Percentiles rank a stretch among this genome's conserved stretches.
Conservation (phyloP, 768 basidiomycete genomes). For the Kwoniella mangroviensis region DNA sequence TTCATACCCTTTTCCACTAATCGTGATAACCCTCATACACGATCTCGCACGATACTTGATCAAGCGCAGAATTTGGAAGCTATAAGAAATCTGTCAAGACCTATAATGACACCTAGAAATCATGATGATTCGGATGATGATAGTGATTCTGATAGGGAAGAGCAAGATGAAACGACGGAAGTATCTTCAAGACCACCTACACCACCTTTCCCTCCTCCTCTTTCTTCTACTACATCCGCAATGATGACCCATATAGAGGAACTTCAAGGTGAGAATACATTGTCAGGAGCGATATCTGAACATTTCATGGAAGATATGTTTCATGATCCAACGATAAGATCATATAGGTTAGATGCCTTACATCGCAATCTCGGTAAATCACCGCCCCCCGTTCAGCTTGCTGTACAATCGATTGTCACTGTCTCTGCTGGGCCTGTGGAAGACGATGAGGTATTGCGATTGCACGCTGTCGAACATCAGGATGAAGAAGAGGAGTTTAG, state of each 20-base stretch:
- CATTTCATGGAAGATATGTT: slow-evolving; percentile 16
- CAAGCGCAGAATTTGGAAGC: neutral
- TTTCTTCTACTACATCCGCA: too few relatives aligned
- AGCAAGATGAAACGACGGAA: neutral
- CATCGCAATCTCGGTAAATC: slow-evolving; percentile 9
- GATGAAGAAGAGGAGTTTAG: neutral
- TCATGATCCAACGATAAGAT: slow-evolving; percentile 7
- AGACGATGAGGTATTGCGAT: too few relatives aligned
- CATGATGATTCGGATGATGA: neutral
- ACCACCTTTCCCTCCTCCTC: neutral
- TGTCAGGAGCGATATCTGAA: neutral
- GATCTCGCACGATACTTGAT: neutral
- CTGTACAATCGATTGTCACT: too few relatives aligned
- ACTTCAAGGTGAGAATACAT: neutral
- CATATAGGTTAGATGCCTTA: slow-evolving; percentile 10
- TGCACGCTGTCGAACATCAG: neutral
- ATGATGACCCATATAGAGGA: too few relatives aligned
- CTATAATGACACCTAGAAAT: neutral
- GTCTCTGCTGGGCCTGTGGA: too few relatives aligned
- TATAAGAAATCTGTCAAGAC: slow-evolving; percentile 1
- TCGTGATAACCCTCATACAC: neutral
- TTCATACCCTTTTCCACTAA: neutral
- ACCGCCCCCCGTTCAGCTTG: neutral
- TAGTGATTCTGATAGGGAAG: neutral
- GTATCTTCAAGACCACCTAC: slow-evolving; percentile 3